Evolutionary conservation across 169 alveolate genomes (phyloP).

Genomic region (Plasmodium adleri): DNA sequence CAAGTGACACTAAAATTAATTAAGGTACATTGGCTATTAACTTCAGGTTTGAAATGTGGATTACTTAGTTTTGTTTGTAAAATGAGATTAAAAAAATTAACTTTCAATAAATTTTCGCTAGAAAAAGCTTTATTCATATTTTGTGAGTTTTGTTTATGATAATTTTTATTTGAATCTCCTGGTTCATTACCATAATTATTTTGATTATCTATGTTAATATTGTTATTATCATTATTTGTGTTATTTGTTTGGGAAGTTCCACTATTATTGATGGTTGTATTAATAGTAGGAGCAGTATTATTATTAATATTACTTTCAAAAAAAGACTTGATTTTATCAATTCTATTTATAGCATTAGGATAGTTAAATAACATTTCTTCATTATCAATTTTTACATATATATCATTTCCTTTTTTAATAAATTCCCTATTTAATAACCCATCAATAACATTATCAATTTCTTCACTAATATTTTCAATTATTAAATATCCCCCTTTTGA

Average conservation of each 20-base stretch:
- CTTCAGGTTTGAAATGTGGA: slow-evolving; percentile 98
- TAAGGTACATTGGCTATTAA: slow-evolving; percentile 96
- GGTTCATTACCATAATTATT: not conserved
- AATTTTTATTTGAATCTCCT: slow-evolving; percentile 17
- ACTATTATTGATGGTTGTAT: not conserved
- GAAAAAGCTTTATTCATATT: slow-evolving; percentile 71
- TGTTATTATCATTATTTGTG: not conserved
- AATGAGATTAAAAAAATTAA: slow-evolving; percentile 93
- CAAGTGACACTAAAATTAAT: slow-evolving; percentile 97
- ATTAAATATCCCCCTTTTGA: slow-evolving; percentile 94
- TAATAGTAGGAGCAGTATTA: not conserved
- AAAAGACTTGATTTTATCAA: slow-evolving; percentile 42
- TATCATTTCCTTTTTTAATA: slow-evolving; percentile 90
- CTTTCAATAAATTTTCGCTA: slow-evolving; percentile 92
- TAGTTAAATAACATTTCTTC: slow-evolving; percentile 67
- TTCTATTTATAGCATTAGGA: slow-evolving; percentile 60
- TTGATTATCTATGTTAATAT: not conserved
- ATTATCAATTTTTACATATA: slow-evolving; percentile 48
- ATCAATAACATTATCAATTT: slow-evolving; percentile 96
- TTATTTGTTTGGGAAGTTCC: not conserved
- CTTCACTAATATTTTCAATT: slow-evolving; percentile 94
- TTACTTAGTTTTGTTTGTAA: slow-evolving; percentile 95
- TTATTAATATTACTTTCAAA: slow-evolving; percentile 11
- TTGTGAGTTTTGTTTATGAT: slow-evolving; percentile 21
- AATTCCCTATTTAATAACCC: slow-evolving; percentile 95